These are phyloP conservation scores for Scedosporium aurantiacum DNA, from an alignment of 2,329 filamentous ascomycete genomes.

Conservation along the genomic window DNA sequence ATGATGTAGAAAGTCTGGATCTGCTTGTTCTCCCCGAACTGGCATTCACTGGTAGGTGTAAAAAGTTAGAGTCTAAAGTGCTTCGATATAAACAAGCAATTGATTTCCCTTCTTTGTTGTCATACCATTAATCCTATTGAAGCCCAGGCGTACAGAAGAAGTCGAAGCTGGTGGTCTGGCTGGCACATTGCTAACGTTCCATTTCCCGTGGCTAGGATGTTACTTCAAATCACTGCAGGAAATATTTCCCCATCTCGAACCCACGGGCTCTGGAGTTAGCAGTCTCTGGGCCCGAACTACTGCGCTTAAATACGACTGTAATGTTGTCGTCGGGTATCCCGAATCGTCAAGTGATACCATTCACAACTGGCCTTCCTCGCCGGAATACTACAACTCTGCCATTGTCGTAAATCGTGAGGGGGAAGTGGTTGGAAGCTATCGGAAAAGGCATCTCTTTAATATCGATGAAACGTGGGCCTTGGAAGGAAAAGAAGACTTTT, in stretches of 20 bases:
- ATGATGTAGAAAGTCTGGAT: constrained; percentile 43
- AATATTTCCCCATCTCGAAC: constrained; percentile 54
- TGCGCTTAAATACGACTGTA: constrained; percentile 48
- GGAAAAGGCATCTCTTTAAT: constrained; percentile 44
- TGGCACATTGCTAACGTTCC: background rate
- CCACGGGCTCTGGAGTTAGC: constrained; percentile 46
- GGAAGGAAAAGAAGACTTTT: constrained; percentile 40
- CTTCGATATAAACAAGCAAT: too few species aligned
- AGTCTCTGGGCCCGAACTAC: constrained; percentile 54
- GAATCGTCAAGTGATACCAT: constrained; percentile 31
- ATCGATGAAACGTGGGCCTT: constrained; percentile 52
- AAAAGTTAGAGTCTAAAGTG: too few species aligned
- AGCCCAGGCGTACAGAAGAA: too few species aligned
- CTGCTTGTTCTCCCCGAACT: constrained; percentile 58
- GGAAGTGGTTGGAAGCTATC: constrained; percentile 38
- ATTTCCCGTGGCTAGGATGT: constrained; percentile 40
- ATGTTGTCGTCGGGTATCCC: constrained; percentile 57
- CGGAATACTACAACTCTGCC: constrained; percentile 31
- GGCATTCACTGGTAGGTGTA: constrained; percentile 34
- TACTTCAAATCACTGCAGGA: constrained; percentile 54
- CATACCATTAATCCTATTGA: too few species aligned
- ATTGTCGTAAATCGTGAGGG: constrained; percentile 38
- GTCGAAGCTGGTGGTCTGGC: background rate
- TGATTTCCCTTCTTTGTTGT: too few species aligned
- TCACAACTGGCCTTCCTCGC: background rate